phyloP scores from a whole-genome alignment of 139 green algal species.

The Chlorella sp. region DNA sequence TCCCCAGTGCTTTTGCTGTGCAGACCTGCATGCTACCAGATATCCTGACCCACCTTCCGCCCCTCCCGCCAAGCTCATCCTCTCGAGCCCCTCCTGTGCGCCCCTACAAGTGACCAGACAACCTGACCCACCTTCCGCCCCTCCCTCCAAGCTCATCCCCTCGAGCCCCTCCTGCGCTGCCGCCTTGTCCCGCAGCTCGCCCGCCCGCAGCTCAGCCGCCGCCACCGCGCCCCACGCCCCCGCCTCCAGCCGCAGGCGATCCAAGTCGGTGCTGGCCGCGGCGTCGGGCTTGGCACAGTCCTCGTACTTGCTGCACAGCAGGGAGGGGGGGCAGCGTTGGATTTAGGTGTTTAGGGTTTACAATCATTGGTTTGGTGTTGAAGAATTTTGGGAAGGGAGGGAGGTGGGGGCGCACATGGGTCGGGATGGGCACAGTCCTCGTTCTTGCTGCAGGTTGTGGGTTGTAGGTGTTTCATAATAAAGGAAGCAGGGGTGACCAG shows the following conservation, averaged over 20 bases:
- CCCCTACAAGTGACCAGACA: background rate
- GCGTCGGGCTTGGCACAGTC: conserved; percentile 44
- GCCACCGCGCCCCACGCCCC: conserved; percentile 46
- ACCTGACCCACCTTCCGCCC: background rate
- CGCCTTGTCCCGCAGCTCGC: conserved; percentile 37
- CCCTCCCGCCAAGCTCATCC: too few species aligned
- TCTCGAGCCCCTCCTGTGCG: too few species aligned
- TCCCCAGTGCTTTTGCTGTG: too few species aligned
- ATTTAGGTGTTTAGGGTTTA: too few species aligned
- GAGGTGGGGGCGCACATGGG: too few species aligned
- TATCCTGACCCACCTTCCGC: too few species aligned
- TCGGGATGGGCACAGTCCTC: too few species aligned
- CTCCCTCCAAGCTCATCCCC: conserved; percentile 48
- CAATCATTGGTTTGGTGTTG: too few species aligned
- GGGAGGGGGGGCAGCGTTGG: background rate
- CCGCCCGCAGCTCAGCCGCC: conserved; percentile 36
- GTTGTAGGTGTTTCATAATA: too few species aligned
- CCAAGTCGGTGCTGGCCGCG: conserved; percentile 21
- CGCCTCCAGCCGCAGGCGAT: conserved; percentile 23
- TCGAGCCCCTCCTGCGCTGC: conserved; percentile 40
- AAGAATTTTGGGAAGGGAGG: too few species aligned
- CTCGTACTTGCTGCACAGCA: conserved; percentile 21
- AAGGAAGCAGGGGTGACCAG: too few species aligned
- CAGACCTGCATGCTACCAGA: background rate
- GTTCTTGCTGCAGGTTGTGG: too few species aligned